Percentiles rank a stretch among this genome's conserved stretches.
phyloP scores from a whole-genome alignment of 2,329 filamentous ascomycete genomes.

The Hypoxylon sp. region DNA sequence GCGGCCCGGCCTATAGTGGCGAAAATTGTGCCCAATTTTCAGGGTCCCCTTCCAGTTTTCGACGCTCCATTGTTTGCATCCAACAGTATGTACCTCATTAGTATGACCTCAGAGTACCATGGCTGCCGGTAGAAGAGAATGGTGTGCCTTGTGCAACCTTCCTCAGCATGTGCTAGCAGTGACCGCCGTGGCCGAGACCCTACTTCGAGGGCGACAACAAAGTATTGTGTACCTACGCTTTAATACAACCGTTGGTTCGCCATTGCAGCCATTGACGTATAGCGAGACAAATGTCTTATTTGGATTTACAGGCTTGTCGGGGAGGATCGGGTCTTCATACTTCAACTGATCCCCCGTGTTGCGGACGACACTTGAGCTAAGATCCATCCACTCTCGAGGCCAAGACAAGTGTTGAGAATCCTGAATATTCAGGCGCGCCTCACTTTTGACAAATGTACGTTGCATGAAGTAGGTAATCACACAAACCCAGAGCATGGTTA shows the following conservation, averaged over 20 bases:
- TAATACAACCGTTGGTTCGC: slow-evolving; percentile 35
- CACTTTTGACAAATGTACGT: slow-evolving; percentile 31
- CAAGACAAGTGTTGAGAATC: slow-evolving; percentile 19
- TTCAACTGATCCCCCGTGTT: slow-evolving; percentile 9
- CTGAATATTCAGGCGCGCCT: slow-evolving; percentile 29
- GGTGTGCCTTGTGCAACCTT: slow-evolving; percentile 34
- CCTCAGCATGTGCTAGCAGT: slow-evolving; percentile 29
- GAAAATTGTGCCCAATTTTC: slow-evolving; percentile 42
- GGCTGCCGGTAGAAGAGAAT: slow-evolving; percentile 30
- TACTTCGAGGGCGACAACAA: slow-evolving; percentile 19
- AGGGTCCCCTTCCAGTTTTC: slow-evolving; percentile 25
- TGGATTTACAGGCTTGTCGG: slow-evolving; percentile 20
- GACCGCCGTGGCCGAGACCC: slow-evolving; percentile 33
- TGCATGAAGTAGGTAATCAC: slow-evolving; percentile 30
- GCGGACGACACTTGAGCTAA: slow-evolving; percentile 27
- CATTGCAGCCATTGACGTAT: slow-evolving; percentile 43
- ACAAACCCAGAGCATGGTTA: slow-evolving; percentile 29
- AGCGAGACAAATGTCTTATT: slow-evolving; percentile 23
- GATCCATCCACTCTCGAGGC: slow-evolving; percentile 18
- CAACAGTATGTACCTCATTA: slow-evolving; percentile 36
- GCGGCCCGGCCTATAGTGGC: slow-evolving; percentile 32
- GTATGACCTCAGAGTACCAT: slow-evolving; percentile 37
- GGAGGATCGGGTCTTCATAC: slow-evolving; percentile 30
- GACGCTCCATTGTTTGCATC: slow-evolving; percentile 29
- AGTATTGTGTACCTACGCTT: slow-evolving; percentile 27